Base-by-base conservation (phyloP, 2,329 filamentous ascomycete species). In the Trichoderma citrinoviride region DNA sequence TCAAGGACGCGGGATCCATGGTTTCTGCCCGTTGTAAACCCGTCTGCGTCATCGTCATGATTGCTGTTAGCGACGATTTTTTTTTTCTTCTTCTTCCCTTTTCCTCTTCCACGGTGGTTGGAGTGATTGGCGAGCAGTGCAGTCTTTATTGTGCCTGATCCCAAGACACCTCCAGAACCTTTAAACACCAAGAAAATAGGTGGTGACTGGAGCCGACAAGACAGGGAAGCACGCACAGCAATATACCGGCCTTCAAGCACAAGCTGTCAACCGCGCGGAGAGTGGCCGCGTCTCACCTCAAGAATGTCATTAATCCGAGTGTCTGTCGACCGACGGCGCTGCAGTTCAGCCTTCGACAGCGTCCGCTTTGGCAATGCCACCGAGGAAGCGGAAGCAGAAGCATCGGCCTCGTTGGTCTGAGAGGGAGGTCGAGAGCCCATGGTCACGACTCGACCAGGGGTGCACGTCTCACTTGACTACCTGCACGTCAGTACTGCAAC, bases 251-350 rank as follows among this genome's bases (percentile, higher is more conserved):
- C 49, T 62, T 54, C n/a, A 54, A 62, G n/a, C 40, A 37, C 33
- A 62, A 44, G 41, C n/a, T 14, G n/a, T 41, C 19, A 56, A 49
- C 46, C 25, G 55, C 19, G 19, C 40, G 41, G n/a, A 43, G 44
- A 29, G 37, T 52, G 57, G 47, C 52, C 44, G 50, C 53, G 56
- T 53, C 78, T 70, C 72, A 82, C 81, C 77, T 83, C 77, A 64
- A 83, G 76, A 62, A 83, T 82, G 65, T 77, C 77, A 66, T 77
- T 75, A 68, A 83, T 76, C 60, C 80, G 79, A 63, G 78, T 78
- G 66, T 73, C 76, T 8, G 73, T 76, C 27, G 78, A 77, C 41
- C 72, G 73, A 33, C 73, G 69, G 37, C 71, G 68, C 40, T 68
- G 69, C 46, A 70, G 63, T 15, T 66, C 66, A 65, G 68, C 57